phyloP scores from a whole-genome alignment of 306 rosid genomes.

The Vigna mungo region DNA sequence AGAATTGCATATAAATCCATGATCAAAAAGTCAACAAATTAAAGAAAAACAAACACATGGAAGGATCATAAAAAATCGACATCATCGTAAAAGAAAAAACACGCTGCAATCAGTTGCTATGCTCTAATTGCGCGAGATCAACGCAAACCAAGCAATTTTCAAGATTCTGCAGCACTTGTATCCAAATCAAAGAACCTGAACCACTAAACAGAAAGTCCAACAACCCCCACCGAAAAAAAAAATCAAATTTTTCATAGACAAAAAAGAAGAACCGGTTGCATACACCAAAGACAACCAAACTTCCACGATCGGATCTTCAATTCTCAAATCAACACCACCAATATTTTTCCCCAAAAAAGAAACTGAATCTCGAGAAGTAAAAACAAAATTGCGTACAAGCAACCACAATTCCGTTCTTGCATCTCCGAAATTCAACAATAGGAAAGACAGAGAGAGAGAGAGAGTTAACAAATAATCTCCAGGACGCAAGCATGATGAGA shows the following conservation, averaged over 20 bases:
- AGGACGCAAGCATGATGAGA: conserved; percentile 38
- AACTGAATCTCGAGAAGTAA: conserved; percentile 26
- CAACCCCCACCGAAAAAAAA: not conserved
- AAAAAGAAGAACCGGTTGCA: conserved; percentile 7
- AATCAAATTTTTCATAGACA: not conserved
- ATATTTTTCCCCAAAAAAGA: conserved; percentile 8
- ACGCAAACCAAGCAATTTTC: conserved; percentile 33
- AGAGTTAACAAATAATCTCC: conserved; percentile 38
- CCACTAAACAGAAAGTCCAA: conserved; percentile 30
- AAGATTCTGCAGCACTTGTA: not conserved
- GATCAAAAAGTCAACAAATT: conserved; percentile 26
- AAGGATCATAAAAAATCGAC: conserved; percentile 39
- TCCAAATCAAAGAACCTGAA: conserved; percentile 23
- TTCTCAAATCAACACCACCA: conserved; percentile 40
- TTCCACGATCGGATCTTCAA: conserved; percentile 50
- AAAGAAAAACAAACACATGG: not conserved
- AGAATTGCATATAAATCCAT: conserved; percentile 35
- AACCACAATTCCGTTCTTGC: conserved; percentile 19
- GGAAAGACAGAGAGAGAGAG: conserved; percentile 24
- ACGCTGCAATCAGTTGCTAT: conserved; percentile 7
- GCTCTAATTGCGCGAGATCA: conserved; percentile 45
- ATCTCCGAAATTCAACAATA: conserved; percentile 44
- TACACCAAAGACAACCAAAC: conserved; percentile 7
- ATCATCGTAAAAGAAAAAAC: conserved; percentile 9
- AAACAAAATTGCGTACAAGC: conserved; percentile 35